Evolutionary conservation across 2,329 filamentous ascomycete species (phyloP).

Genomic region (Chaetomiaceae sp.): DNA sequence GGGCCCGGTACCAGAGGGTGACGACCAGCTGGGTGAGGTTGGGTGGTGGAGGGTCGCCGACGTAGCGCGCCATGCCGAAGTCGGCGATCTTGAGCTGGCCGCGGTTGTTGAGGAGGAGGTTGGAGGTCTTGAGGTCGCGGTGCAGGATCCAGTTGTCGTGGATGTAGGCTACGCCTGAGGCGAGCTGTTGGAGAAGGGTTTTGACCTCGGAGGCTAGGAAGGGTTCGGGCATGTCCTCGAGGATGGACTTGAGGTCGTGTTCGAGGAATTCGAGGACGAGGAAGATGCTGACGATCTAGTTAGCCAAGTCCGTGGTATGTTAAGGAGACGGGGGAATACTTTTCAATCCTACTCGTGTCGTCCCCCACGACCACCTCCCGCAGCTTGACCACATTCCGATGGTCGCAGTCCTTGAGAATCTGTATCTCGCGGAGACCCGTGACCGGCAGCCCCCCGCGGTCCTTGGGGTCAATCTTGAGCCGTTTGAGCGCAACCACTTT

Average conservation of each 20-base stretch:
- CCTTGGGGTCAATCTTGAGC: conserved; percentile 79
- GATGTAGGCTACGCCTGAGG: conserved; percentile 75
- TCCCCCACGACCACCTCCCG: conserved; percentile 80
- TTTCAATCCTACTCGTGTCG: conserved; percentile 49
- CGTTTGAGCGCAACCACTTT: conserved; percentile 88
- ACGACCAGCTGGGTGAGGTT: conserved; percentile 90
- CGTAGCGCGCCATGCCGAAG: conserved; percentile 95
- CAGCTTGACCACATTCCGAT: conserved; percentile 77
- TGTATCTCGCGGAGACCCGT: conserved; percentile 93
- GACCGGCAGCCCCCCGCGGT: conserved; percentile 74
- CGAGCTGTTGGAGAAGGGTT: conserved; percentile 78
- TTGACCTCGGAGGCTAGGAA: conserved; percentile 93
- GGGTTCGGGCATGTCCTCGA: conserved; percentile 90
- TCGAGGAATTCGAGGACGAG: conserved; percentile 97
- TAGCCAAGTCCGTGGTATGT: conserved; percentile 20
- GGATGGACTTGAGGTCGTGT: conserved; percentile 90
- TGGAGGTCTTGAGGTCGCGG: conserved; percentile 89
- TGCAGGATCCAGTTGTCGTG: conserved; percentile 89
- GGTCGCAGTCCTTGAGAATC: conserved; percentile 73
- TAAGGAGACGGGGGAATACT: conserved; percentile 34
- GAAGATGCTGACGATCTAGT: conserved; percentile 62
- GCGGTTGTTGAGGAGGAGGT: conserved; percentile 91
- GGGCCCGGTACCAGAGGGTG: conserved; percentile 93
- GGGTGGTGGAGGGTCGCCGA: conserved; percentile 64
- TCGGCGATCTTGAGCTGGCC: conserved; percentile 94